phyloP scores from a whole-genome alignment of 2,329 filamentous ascomycete species.

The Fusarium odoratissimum region DNA sequence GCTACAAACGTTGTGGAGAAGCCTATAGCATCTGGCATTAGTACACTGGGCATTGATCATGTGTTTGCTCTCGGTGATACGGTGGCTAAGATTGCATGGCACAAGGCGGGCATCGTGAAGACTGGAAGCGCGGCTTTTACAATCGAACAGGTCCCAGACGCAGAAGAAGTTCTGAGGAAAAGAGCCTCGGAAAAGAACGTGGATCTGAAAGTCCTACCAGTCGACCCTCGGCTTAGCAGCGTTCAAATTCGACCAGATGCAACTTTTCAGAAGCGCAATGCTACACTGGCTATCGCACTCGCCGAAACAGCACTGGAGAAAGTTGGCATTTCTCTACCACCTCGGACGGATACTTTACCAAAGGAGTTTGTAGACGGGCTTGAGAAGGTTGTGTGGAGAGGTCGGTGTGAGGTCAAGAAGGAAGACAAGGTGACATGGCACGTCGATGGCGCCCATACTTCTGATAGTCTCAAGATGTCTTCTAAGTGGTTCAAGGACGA shows the following conservation, averaged over 20 bases:
- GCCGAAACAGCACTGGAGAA: conserved; percentile 61
- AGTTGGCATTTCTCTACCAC: conserved; percentile 52
- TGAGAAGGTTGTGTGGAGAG: conserved; percentile 79
- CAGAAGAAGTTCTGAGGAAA: conserved; percentile 58
- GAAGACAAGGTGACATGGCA: conserved; percentile 78
- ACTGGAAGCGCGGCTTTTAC: conserved; percentile 67
- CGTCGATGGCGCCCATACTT: conserved; percentile 92
- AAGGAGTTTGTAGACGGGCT: conserved; percentile 77
- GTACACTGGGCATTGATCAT: conserved; percentile 77
- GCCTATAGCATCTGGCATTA: conserved; percentile 70
- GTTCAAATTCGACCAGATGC: conserved; percentile 65
- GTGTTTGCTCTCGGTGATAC: conserved; percentile 71
- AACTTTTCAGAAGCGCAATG: conserved; percentile 70
- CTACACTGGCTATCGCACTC: conserved; percentile 63
- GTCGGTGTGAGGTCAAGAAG: conserved; percentile 75
- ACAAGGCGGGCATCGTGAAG: conserved; percentile 80
- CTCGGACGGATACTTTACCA: conserved; percentile 59
- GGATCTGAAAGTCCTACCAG: conserved; percentile 57
- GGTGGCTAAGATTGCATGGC: conserved; percentile 76
- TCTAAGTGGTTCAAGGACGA: conserved; percentile 81
- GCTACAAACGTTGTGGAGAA: conserved; percentile 73
- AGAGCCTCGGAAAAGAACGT: conserved; percentile 66
- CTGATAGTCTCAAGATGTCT: conserved; percentile 86
- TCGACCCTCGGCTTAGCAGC: conserved; percentile 58
- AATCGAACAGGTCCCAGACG: conserved; percentile 61